Evolutionary conservation across 2,329 filamentous ascomycete genomes (phyloP), one percentile per base, ranked within the genome.

Genomic region (Cercospora zeae-maydis): DNA sequence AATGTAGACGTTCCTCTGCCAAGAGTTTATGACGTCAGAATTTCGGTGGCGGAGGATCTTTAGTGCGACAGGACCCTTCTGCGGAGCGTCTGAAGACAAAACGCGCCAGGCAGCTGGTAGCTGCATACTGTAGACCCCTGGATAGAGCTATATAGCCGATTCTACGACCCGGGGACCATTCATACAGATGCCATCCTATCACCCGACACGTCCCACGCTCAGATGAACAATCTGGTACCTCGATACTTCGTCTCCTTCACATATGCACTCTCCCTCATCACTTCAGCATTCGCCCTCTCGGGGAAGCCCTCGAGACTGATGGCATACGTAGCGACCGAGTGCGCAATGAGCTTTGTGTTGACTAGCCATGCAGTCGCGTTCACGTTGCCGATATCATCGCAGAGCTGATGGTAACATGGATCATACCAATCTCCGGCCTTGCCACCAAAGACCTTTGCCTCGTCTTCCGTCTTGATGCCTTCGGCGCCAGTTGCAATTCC

Each of bases 281-380:
- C 58, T 36, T 54, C 57, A 14, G 57, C 54, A 16, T 37, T 30
- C 31, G 42, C 60, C 27, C 68, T 54, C 63, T 70, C 66, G 4
- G 69, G 68, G 76, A 90, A 88, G 9, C 82, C 85, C 4, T 88
- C 79, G 66, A 90, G 86, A 0, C 86, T 88, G 3, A 78, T 73
- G 10, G 88, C 88, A 70, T 86, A 91, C 0, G 85, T 88, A 1
- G 88, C 89, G n/a, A 91, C 85, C 0, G 86, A 87, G 75, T 90
- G 87, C 2, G 89, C 88, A 67, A 92, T 88, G 54, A 79, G 82
- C 74, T 82, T 80, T 6, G 80, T 79, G 70, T 85, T 86, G 64
- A 82, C 74, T 63, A 82, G 78, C 77, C 83, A 86, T 7, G 83
- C 83, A 4, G 79, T 78, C 45, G 77, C 73, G 67, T 87, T 84